phyloP scores from a whole-genome alignment of 73 alveolate genomes.

The Durusdinium trenchii region DNA sequence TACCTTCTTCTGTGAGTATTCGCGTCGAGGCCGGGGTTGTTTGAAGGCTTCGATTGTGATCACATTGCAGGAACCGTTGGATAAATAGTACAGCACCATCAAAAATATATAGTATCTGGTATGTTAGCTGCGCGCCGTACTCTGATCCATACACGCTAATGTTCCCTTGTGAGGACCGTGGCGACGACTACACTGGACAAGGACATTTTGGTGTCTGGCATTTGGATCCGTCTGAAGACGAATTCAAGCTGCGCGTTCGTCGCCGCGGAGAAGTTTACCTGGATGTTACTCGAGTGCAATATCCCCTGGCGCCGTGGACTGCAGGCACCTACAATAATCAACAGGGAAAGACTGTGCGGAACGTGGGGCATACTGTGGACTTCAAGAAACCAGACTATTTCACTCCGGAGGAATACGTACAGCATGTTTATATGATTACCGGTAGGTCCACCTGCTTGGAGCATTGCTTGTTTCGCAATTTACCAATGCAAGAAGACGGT shows the following conservation, averaged over 20 bases:
- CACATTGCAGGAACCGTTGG: too few relatives aligned
- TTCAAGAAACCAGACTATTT: constrained; percentile 27
- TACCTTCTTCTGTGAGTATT: not conserved
- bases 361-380: constrained; percentile 35
- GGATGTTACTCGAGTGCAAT: constrained; percentile 31
- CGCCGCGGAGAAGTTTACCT: constrained; percentile 9
- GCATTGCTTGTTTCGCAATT: constrained; percentile 27
- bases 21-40: constrained; percentile 22
- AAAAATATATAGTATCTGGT: not conserved
- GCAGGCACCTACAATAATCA: constrained; percentile 58
- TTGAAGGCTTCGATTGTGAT: not conserved
- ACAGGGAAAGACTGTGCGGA: constrained; percentile 54
- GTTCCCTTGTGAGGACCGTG: too few relatives aligned
- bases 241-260: not conserved
- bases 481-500: constrained; percentile 39
- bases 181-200: constrained; percentile 32
- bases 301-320: not conserved
- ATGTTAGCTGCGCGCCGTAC: not conserved
- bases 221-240: constrained; percentile 31
- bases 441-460: constrained; percentile 18
- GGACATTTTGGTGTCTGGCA: constrained; percentile 32
- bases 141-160: not conserved
- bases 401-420: constrained; percentile 3
- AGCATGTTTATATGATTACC: constrained; percentile 39
- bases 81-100: not conserved